Evolutionary conservation across 1,284 basidiomycete genomes (phyloP).

Genomic region (Schizopora paradoxa): DNA sequence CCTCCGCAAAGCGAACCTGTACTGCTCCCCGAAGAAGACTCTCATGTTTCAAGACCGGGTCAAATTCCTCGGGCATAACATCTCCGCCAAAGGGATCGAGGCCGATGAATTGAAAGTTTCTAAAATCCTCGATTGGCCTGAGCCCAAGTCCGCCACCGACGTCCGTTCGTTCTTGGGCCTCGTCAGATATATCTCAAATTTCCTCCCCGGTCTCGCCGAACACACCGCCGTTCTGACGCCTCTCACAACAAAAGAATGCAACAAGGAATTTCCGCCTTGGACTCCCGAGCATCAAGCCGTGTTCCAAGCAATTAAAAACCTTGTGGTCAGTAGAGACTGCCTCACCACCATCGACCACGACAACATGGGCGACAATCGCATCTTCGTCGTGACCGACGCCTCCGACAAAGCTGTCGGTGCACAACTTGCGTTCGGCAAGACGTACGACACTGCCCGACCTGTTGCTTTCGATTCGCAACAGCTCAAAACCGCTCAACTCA

Average conservation of each 20-base stretch:
- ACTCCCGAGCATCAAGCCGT: slow-evolving; percentile 25
- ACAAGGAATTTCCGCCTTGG: slow-evolving; percentile 31
- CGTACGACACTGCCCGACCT: slow-evolving; percentile 27
- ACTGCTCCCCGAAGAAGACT: slow-evolving; percentile 29
- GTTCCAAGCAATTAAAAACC: slow-evolving; percentile 34
- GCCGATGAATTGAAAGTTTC: slow-evolving; percentile 31
- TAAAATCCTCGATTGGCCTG: slow-evolving; percentile 32
- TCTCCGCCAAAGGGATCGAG: slow-evolving; percentile 29
- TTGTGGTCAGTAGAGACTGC: slow-evolving; percentile 26
- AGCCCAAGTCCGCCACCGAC: slow-evolving; percentile 24
- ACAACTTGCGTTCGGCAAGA: slow-evolving; percentile 28
- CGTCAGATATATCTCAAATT: slow-evolving; percentile 31
- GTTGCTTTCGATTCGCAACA: slow-evolving; percentile 31
- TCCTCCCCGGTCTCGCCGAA: slow-evolving; percentile 31
- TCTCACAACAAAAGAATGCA: slow-evolving; percentile 27
- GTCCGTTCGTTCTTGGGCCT: slow-evolving; percentile 34
- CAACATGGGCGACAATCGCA: slow-evolving; percentile 25
- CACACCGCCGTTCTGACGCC: slow-evolving; percentile 29
- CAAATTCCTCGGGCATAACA: slow-evolving; percentile 33
- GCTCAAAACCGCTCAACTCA: slow-evolving; percentile 28
- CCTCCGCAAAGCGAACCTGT: slow-evolving; percentile 21
- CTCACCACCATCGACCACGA: slow-evolving; percentile 31
- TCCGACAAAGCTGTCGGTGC: slow-evolving; percentile 30
- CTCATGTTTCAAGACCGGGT: slow-evolving; percentile 26
- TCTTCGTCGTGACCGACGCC: slow-evolving; percentile 35